Conservation (phyloP, 2,329 filamentous ascomycete genomes). For the Pyrenophora graminea region DNA sequence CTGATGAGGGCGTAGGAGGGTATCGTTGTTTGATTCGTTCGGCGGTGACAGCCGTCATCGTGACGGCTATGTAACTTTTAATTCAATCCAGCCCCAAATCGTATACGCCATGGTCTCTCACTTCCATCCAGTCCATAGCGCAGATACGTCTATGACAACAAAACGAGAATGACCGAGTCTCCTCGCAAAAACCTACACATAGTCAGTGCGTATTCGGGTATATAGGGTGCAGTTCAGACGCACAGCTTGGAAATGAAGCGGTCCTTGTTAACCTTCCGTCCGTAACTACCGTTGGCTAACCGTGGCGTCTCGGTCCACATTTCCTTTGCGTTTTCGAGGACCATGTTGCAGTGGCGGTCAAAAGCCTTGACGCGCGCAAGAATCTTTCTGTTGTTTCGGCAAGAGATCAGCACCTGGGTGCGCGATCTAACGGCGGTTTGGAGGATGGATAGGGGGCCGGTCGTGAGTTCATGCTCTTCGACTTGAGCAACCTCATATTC, state of each 20-base stretch:
- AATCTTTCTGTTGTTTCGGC: slow-evolving; percentile 97
- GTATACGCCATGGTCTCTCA: slow-evolving; percentile 8
- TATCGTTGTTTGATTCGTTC: slow-evolving; percentile 39
- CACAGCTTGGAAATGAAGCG: slow-evolving; percentile 97
- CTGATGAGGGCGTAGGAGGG: slow-evolving; percentile 13
- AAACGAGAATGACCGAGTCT: slow-evolving; percentile 84
- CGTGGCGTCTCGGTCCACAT: slow-evolving; percentile 98
- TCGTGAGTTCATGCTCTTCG: slow-evolving; percentile 79
- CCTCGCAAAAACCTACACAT: slow-evolving; percentile 75
- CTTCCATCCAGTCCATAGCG: slow-evolving; percentile 10
- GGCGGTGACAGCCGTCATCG: slow-evolving; percentile 26
- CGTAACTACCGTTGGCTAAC: slow-evolving; percentile 83
- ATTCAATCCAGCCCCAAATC: slow-evolving; percentile 34
- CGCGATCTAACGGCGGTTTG: slow-evolving; percentile 95
- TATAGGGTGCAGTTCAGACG: slow-evolving; percentile 40
- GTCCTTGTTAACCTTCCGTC: slow-evolving; percentile 93
- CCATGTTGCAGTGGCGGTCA: slow-evolving; percentile 99
- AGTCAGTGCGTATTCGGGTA: slow-evolving; percentile 17
- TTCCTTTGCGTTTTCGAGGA: slow-evolving; percentile 95
- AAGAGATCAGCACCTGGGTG: slow-evolving; percentile 94
- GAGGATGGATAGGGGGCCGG: slow-evolving; percentile 86
- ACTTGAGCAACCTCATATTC: slow-evolving; percentile 88
- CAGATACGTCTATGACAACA: slow-evolving; percentile 66
- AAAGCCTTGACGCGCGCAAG: slow-evolving; percentile 98
- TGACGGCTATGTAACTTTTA: slow-evolving; percentile 43